phyloP scores from a whole-genome alignment of 805 yeast species.

The Dipodascopsis uninucleata region DNA sequence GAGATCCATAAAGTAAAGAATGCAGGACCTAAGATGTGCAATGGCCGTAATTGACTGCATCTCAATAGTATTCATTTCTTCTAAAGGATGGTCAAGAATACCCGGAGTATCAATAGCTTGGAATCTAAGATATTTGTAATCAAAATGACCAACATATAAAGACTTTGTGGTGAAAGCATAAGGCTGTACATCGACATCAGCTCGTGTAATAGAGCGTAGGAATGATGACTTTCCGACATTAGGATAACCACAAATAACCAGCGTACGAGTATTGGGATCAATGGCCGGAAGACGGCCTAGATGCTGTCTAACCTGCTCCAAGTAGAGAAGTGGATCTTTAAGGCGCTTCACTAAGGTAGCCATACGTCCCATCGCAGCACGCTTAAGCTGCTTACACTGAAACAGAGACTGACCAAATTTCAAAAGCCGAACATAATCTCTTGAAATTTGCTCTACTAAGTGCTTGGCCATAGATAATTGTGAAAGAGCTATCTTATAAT shows the following conservation, averaged over 20 bases:
- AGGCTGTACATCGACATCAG: constrained; percentile 99
- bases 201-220: constrained; percentile 87
- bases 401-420: constrained; percentile 97
- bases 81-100: constrained; percentile 96
- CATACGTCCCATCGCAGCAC: constrained; percentile 99
- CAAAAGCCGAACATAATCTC: constrained; percentile 90
- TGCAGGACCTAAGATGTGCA: constrained; percentile 96
- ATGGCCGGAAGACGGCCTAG: constrained; percentile 96
- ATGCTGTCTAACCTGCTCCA: constrained; percentile 99
- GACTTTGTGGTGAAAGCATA: constrained; percentile 99
- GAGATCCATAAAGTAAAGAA: constrained; percentile 94
- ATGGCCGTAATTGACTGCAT: constrained; percentile 99
- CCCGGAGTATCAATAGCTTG: constrained; percentile 99
- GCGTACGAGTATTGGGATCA: constrained; percentile 97
- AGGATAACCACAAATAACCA: constrained; percentile 97
- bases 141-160: constrained; percentile 96
- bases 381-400: constrained; percentile 97
- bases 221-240: constrained; percentile 98
- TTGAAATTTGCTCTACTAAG: constrained; percentile 88
- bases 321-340: constrained; percentile 86
- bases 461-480: constrained; percentile 92
- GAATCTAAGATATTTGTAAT: constrained; percentile 93
- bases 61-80: constrained; percentile 99
- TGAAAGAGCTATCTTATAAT: constrained; percentile 93
- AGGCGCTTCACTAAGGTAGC: constrained; percentile 94